Evolutionary conservation across 176 grass and related monocot species (phyloP), one percentile per base, ranked within the genome.

Genomic region (Triticum monococcum): DNA sequence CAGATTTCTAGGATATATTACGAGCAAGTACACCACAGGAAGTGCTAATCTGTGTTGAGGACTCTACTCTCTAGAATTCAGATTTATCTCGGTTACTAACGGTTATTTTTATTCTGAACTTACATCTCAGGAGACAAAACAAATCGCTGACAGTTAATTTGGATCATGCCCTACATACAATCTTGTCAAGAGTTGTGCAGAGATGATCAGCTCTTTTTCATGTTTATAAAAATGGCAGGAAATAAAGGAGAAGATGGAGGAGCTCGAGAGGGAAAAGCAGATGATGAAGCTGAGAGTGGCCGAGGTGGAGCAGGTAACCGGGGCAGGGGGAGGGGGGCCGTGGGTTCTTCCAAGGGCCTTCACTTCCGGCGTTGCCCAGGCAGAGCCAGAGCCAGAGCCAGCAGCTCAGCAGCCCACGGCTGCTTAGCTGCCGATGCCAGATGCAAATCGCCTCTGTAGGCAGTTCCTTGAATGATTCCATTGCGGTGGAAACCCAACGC

Each of bases 231-330:
- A 84, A 86, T 81, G 76, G 20, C 60, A 95, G 93, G 88, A 54
- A 26, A 93, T 95, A 56, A 98, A 87, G 86, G 80, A 95, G 77
- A 91, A 75, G 17, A 79, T 85, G 41, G 92, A 96, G 26, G 79
- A 92, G 37, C 79, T 96, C 64, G 83, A 82, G 8, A 83, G 70
- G 75, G 93, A 96, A 75, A 45, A 91, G 46, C 81, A 88, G 52
- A 22, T 81, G 16, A 75, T 94, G 28, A 96, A 57, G 79, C 86
- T 89, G 48, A 98, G 46, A 84, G 69, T 98, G 23, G 77, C 62
- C 24, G 88, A 95, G 82, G 81, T 98, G 24, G 96, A 98, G 83
- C 85, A 9, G 59, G 86, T 86, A 26, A 31, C 72, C 17, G 45
- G 43, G 72, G 2, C 46, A 26, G 72, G 75, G 78, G 81, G 81